A percentile compares a stretch with the other conserved stretches of the same genome.
Evolutionary conservation across 164 flowering plant genomes (phyloP).

Genomic region (Taxillus chinensis): DNA sequence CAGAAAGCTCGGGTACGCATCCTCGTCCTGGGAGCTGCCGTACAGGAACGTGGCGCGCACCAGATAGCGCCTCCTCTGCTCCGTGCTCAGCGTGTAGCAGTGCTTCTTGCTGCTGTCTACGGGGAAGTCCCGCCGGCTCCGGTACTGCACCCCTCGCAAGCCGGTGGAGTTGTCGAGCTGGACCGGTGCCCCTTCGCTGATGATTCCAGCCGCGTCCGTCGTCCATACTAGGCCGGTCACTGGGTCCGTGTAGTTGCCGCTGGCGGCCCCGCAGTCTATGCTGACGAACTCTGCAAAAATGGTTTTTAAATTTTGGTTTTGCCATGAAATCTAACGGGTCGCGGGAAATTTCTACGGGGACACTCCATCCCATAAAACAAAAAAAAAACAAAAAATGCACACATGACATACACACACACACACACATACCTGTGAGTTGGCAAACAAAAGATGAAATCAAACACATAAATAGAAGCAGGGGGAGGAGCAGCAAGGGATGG

Average conservation of each 20-base stretch:
- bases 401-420: slow-evolving; percentile 7
- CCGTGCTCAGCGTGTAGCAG: slow-evolving; percentile 57
- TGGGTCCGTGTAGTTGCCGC: slow-evolving; percentile 48
- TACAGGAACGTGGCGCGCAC: slow-evolving; percentile 79
- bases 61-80: slow-evolving; percentile 63
- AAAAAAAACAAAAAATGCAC: not conserved
- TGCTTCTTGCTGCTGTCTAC: slow-evolving; percentile 58
- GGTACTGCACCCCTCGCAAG: slow-evolving; percentile 32
- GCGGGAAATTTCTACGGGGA: not conserved
- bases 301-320: not conserved
- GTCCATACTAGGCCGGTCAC: slow-evolving; percentile 63
- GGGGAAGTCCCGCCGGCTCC: slow-evolving; percentile 61
- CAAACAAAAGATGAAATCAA: slow-evolving; percentile 28
- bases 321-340: not conserved
- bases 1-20: slow-evolving; percentile 64
- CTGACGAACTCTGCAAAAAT: slow-evolving; percentile 73
- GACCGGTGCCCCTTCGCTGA: slow-evolving; percentile 33
- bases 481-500: slow-evolving; percentile 14
- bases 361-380: not conserved
- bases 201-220: slow-evolving; percentile 40
- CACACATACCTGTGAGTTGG: slow-evolving; percentile 62
- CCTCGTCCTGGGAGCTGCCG: slow-evolving; percentile 42
- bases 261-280: slow-evolving; percentile 80
- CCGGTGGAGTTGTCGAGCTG: slow-evolving; percentile 21
- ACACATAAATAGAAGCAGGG: slow-evolving; percentile 28